Base-by-base conservation (phyloP, 257 asterid species). In the Ocimum tenuiflorum region DNA sequence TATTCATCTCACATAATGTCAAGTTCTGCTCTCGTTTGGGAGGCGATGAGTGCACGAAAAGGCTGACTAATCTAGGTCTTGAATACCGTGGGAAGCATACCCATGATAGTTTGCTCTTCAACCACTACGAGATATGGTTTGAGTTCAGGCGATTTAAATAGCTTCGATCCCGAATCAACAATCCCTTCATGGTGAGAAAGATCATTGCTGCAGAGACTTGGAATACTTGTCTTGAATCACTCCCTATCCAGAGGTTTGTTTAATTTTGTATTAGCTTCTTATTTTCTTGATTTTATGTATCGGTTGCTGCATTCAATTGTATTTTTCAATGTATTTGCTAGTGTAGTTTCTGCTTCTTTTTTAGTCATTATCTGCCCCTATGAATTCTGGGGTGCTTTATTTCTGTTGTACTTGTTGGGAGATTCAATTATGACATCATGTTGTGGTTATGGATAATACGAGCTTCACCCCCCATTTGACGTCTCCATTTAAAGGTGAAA, bases 11-110 rank as follows among this genome's bases (percentile, higher is more conserved):
- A 3, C 99, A 92, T 68, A 92, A 89, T 74, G 77, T 89, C 49
- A 89, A 92, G 95, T 92, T 92, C 63, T 92, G 97, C 78, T 85
- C 97, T 19, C 86, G 96, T 15, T 73, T 92, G 82, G 86, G 97
- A 70, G 88, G 97, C 67, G 97, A 92, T 12, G 94, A 84, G 75
- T 92, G 99, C 79, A 83, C 87, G 7, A 87, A 75, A 70, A 86
- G 86, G 82, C 76, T 92, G 67, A 69, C 65, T 41, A 50, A 33
- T 51, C 59, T 89, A 45, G 97, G 97, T 53, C 83, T 92, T 17
- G 96, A 85, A 80, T 87, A 87, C 50, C 67, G 77, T 27, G 96
- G 95, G 56, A 92, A 89, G 81, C 86, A 81, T 73, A 87, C 81
- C 2, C 97, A 87, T 64, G 97, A 89, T 65, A 92, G 99, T 79